Percentiles rank a stretch among this genome's conserved stretches.
Conservation (phyloP, 257 asterid genomes). For the Nicotiana tomentosiformis region DNA sequence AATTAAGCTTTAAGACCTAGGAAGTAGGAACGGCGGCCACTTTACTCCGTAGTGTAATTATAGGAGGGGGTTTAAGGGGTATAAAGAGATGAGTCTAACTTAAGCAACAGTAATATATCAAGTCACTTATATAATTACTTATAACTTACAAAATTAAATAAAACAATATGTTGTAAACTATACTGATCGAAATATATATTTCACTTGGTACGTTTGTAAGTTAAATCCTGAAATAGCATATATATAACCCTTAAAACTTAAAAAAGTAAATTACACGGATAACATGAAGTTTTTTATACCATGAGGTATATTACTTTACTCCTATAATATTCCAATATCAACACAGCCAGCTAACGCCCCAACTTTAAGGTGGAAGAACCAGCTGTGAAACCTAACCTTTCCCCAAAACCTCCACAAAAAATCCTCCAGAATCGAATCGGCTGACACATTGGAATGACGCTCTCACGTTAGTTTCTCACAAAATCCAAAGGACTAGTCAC, state of each 20-base stretch:
- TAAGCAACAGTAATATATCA: neutral
- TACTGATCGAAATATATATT: too few relatives aligned
- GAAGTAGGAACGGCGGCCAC: neutral
- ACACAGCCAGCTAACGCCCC: neutral
- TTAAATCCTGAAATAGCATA: too few relatives aligned
- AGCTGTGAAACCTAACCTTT: neutral
- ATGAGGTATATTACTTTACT: neutral
- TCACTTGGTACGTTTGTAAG: too few relatives aligned
- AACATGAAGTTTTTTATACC: too few relatives aligned
- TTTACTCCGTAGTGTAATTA: neutral
- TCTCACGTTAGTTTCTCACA: neutral
- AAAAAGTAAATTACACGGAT: too few relatives aligned
- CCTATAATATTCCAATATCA: neutral
- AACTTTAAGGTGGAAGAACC: neutral
- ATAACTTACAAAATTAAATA: too few relatives aligned
- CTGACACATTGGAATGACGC: neutral
- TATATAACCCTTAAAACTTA: too few relatives aligned
- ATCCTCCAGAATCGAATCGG: neutral
- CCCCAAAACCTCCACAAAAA: neutral
- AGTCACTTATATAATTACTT: too few relatives aligned
- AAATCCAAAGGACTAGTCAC: neutral
- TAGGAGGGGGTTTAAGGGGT: neutral
- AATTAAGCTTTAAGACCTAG: too few relatives aligned
- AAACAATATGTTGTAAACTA: too few relatives aligned
- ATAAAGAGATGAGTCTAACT: neutral